Base-by-base conservation (phyloP, 805 yeast species). In the Suhomyces prunicola region DNA sequence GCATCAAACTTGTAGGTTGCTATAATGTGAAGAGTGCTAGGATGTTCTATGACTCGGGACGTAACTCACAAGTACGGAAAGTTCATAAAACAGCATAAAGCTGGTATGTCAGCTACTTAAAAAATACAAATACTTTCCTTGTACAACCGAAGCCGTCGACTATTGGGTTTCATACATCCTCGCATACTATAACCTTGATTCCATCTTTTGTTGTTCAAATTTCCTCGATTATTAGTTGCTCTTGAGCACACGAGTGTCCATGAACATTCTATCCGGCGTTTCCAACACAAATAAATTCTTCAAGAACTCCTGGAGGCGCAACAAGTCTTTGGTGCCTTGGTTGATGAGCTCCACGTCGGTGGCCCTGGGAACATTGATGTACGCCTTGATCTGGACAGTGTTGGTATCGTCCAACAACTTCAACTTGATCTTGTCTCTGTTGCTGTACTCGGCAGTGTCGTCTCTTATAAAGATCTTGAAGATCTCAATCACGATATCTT, bases 301-400 rank as follows among this genome's bases (percentile, higher is more conserved):
- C 54, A 92, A 71, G 48, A 85, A 89, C 17, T 74, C 82, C 66
- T 88, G 89, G 40, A 90, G 70, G 46, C 70, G 73, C 46, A 83
- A 71, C 57, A 92, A 71, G 51, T 85, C 85, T 53, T 81, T 81
- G 4, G 85, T 82, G 0, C 90, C 89, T 52, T 78, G 79, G 51
- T 82, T 83, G 7, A 88, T 82, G 48, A 80, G 79, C 29, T 88
- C 92, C 44, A 91, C 78, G 67, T 90, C 96, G 3, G 92, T 87
- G 17, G 88, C 73, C 53, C 81, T 82, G 9, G 83, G 83, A 8
- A 89, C 86, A 59, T 88, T 85, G n/a, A 86, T 83, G 61, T 76
- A 86, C 9, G 86, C 84, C 64, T 83, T 85, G 4, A 90, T 72
- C 56, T 85, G 78, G 59, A 77, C 84, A 5, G 79, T 77, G 26